Percentiles rank a stretch among this genome's conserved stretches.
Conservation (phyloP, 208 protist species). For the Leishmania aethiopica region DNA sequence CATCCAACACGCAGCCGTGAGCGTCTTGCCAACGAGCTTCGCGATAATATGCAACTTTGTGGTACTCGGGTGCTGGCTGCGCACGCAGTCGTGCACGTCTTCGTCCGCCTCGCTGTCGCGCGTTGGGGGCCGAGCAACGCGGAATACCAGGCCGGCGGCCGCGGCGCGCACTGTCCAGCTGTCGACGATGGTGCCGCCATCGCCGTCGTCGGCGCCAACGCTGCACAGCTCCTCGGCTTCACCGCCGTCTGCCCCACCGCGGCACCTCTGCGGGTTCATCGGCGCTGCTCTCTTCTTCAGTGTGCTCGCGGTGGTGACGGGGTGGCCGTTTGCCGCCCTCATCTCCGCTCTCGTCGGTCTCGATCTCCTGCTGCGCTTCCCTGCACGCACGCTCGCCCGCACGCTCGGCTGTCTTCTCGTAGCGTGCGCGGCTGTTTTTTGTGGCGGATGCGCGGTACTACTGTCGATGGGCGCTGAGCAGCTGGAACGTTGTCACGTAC, state of each 20-base stretch:
- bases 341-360: conserved; percentile 80
- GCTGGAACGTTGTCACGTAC: conserved; percentile 75
- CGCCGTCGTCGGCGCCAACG: not conserved
- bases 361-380: conserved; percentile 62
- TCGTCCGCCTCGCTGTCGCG: not conserved
- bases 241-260: not conserved
- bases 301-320: conserved; percentile 59
- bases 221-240: no score
- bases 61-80: conserved; percentile 65
- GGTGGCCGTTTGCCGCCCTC: conserved; percentile 93
- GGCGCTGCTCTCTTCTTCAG: conserved; percentile 46
- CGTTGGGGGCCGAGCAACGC: not conserved
- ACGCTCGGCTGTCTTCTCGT: conserved; percentile 26
- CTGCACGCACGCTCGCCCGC: conserved; percentile 27
- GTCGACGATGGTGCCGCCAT: not conserved
- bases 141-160: not conserved
- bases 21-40: conserved; percentile 86
- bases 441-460: conserved; percentile 57
- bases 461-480: conserved; percentile 39
- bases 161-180: not conserved
- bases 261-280: conserved; percentile 9
- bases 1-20: conserved; percentile 71
- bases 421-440: conserved; percentile 20
- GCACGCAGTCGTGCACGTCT: conserved; percentile 21
- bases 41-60: conserved; percentile 86